phyloP scores from a whole-genome alignment of 1,284 basidiomycete genomes.

The Ganoderma leucocontextum region DNA sequence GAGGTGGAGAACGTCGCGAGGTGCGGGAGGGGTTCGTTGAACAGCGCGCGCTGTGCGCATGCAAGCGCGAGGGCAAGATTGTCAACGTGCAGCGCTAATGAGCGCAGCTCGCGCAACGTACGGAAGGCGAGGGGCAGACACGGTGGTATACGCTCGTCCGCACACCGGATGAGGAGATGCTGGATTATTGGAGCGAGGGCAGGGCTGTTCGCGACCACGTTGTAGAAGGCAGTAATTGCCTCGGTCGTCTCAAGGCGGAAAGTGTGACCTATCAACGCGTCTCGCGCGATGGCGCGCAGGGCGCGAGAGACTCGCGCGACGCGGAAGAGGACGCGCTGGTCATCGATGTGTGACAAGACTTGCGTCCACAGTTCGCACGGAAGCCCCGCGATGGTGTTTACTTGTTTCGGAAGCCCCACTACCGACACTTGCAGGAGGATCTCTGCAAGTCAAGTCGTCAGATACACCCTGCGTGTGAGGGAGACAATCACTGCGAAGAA shows the following conservation, averaged over 20 bases:
- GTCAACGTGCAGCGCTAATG: constrained; percentile 3
- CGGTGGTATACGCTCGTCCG: not conserved
- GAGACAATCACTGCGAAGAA: too few relatives aligned
- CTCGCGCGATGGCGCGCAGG: constrained; percentile 1
- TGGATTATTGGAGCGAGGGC: not conserved
- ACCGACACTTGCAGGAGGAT: not conserved
- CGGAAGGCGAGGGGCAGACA: constrained; percentile 3
- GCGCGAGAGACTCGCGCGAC: constrained; percentile 6
- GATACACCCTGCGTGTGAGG: not conserved
- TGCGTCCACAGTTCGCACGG: constrained; percentile 9
- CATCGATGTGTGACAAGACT: not conserved
- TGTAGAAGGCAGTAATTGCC: not conserved
- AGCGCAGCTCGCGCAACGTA: not conserved
- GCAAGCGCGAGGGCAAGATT: not conserved
- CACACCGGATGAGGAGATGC: constrained; percentile 1
- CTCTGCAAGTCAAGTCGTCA: not conserved
- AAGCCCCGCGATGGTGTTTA: not conserved
- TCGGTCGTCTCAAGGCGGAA: constrained; percentile 2
- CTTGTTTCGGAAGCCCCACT: not conserved
- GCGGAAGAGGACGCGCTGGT: not conserved
- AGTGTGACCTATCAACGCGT: constrained; percentile 3
- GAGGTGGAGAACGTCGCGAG: constrained; percentile 15
- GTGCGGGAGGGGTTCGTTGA: constrained; percentile 6
- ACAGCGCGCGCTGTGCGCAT: not conserved
- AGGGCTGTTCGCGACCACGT: not conserved